Percentiles rank a stretch among this genome's conserved stretches.
phyloP scores from a whole-genome alignment of 108 stramenopile genomes.

The Thalassiosira profunda region DNA sequence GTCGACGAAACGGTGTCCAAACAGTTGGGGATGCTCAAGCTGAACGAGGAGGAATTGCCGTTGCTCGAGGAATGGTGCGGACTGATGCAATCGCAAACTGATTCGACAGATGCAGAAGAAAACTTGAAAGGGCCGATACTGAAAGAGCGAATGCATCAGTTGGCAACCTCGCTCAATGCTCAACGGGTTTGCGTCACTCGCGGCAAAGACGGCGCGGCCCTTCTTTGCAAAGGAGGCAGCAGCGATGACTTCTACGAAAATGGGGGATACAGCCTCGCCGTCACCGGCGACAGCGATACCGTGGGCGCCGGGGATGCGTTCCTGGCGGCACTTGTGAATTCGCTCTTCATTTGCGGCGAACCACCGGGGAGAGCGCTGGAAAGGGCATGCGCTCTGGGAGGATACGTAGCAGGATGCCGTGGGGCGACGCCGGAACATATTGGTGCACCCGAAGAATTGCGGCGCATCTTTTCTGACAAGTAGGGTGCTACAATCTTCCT shows the following conservation, averaged over 20 bases:
- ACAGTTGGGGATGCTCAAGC: constrained; percentile 44
- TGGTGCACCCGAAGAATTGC: constrained; percentile 44
- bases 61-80: constrained; percentile 40
- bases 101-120: not conserved
- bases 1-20: not conserved
- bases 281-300: constrained; percentile 25
- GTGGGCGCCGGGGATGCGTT: constrained; percentile 57
- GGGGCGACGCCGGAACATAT: constrained; percentile 50
- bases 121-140: constrained; percentile 19
- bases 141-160: constrained; percentile 28
- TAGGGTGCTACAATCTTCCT: too few species aligned
- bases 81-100: too few species aligned
- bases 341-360: constrained; percentile 26
- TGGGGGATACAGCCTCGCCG: constrained; percentile 10
- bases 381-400: constrained; percentile 40
- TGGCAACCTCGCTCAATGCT: constrained; percentile 22
- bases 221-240: constrained; percentile 13
- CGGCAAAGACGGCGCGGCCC: constrained; percentile 40
- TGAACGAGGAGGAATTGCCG: constrained; percentile 54
- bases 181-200: constrained; percentile 50
- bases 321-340: constrained; percentile 36
- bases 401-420: constrained; percentile 40
- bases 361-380: constrained; percentile 22
- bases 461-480: constrained; percentile 18
- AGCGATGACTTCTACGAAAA: constrained; percentile 25